Evolutionary conservation across 2,329 filamentous ascomycete genomes (phyloP).

Genomic region (Aspergillus novoparasiticus): DNA sequence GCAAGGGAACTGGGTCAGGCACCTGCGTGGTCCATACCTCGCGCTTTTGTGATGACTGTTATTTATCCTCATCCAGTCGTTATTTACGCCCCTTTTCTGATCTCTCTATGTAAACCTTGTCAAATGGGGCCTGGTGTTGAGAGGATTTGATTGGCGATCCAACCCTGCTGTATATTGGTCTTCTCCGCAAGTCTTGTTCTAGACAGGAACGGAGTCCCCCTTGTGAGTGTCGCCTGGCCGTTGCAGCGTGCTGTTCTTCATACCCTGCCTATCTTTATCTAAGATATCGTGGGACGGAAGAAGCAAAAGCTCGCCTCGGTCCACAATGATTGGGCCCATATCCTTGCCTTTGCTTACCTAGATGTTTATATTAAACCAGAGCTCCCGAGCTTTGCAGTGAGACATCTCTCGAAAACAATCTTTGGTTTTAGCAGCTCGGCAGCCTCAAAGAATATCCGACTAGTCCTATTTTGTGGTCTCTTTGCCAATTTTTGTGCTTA

Average conservation of each 20-base stretch:
- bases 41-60: constrained; percentile 12
- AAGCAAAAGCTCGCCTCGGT: constrained; percentile 22
- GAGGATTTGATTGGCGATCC: constrained; percentile 13
- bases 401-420: constrained; percentile 1
- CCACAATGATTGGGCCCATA: constrained; percentile 15
- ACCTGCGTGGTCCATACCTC: constrained; percentile 17
- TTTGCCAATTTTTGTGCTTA: constrained; percentile 13
- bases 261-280: constrained; percentile 12
- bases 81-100: constrained; percentile 15
- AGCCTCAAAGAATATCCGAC: neutral
- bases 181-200: constrained; percentile 16
- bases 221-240: constrained; percentile 15
- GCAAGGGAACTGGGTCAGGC: constrained; percentile 16
- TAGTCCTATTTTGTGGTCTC: neutral
- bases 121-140: constrained; percentile 15
- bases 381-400: constrained; percentile 6
- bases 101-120: constrained; percentile 18
- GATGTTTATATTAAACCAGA: constrained; percentile 12
- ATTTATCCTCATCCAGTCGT: constrained; percentile 18
- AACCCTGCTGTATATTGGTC: constrained; percentile 8
- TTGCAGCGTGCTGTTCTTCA: constrained; percentile 15
- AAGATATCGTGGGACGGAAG: constrained; percentile 13
- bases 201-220: constrained; percentile 18
- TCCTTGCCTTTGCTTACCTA: constrained; percentile 14
- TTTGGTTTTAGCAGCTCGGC: neutral